Base-by-base conservation (phyloP, 106 monocot genomes). In the Platanthera guangdongensis region DNA sequence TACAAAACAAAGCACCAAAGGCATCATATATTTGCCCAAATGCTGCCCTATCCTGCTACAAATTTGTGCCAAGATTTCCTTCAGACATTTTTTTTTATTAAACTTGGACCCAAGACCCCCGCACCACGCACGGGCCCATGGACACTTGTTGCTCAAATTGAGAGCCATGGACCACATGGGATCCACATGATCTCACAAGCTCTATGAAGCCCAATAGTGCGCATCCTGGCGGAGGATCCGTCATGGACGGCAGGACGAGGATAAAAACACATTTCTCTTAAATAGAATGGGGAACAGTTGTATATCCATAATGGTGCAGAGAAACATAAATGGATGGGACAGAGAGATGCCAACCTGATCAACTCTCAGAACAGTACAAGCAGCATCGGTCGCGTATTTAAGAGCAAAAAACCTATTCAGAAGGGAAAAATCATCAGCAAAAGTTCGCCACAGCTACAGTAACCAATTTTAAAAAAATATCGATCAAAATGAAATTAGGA, bases 361-460 rank as follows among this genome's bases (percentile, higher is more conserved):
- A 48, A 99, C 94, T 49, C 97, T 87, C 15, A 99, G 94, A 81
- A 99, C 94, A 47, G 97, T 99, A 77, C 94, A 94, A 4, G 86
- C 97, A 75, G 97, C 94, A 90, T 99, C 97, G 21, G 97, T 88
- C 76, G 97, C 94, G 85, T 94, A 99, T 46, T 99, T 99, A 22
- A 99, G 91, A 48, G 97, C 97, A 75, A 94, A 99, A 54, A 86
- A 94, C 75, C 97, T 99, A 77, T 55, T 77, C n/a, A 67, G 5
- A 39, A 5, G 45, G 48, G 14, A 7, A 70, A 16, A 50, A 9
- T 14, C 7, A 51, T 72, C 51, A 72, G 50, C 21, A 51, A 51
- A 19, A 16, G 5, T 21, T 47, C 70, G 2, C 48, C 48, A n/a
- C 18, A 30, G 65, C 10, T 65, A 10, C 32, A 32, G 65, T 30